A percentile compares a stretch with the other conserved stretches of the same genome.
phyloP scores from a whole-genome alignment of 176 grass and related monocot genomes.

The Aegilops longissima region DNA sequence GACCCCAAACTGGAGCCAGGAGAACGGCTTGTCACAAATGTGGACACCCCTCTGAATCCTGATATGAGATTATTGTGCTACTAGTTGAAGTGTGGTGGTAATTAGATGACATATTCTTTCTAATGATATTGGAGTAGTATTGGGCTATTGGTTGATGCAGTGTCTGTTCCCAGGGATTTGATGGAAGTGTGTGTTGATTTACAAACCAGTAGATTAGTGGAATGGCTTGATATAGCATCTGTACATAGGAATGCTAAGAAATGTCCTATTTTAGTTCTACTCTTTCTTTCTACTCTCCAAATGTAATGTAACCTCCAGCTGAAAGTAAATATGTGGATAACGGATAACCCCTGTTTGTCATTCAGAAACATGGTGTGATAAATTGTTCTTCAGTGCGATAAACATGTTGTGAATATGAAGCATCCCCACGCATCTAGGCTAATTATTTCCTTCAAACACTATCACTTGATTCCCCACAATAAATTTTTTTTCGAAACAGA shows the following conservation, averaged over 20 bases:
- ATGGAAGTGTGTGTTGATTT: constrained; percentile 8
- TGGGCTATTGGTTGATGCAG: background rate
- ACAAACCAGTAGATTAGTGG: constrained; percentile 12
- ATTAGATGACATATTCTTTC: constrained; percentile 31
- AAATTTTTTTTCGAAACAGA: too few relatives aligned
- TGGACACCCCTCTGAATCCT: constrained; percentile 16
- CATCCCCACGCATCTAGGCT: too few relatives aligned
- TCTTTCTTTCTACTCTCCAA: background rate
- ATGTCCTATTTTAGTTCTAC: background rate
- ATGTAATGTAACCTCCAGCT: background rate
- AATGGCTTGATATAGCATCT: constrained; percentile 32
- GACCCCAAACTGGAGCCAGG: constrained; percentile 16
- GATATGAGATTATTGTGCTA: background rate
- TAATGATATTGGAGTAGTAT: constrained; percentile 21
- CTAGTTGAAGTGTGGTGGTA: constrained; percentile 13
- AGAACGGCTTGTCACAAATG: constrained; percentile 1
- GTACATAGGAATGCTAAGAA: constrained; percentile 34
- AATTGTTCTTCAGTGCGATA: too few relatives aligned
- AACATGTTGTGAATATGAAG: too few relatives aligned
- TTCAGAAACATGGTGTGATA: too few relatives aligned
- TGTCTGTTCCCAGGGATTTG: constrained; percentile 16
- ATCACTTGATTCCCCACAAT: too few relatives aligned
- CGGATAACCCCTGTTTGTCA: background rate
- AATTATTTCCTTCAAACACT: too few relatives aligned
- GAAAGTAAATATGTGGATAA: background rate